Percentiles rank a stretch among this genome's conserved stretches.
These are phyloP conservation scores for Cytospora chrysosperma DNA, from an alignment of 2,329 filamentous ascomycete species.

Conservation along the genomic window DNA sequence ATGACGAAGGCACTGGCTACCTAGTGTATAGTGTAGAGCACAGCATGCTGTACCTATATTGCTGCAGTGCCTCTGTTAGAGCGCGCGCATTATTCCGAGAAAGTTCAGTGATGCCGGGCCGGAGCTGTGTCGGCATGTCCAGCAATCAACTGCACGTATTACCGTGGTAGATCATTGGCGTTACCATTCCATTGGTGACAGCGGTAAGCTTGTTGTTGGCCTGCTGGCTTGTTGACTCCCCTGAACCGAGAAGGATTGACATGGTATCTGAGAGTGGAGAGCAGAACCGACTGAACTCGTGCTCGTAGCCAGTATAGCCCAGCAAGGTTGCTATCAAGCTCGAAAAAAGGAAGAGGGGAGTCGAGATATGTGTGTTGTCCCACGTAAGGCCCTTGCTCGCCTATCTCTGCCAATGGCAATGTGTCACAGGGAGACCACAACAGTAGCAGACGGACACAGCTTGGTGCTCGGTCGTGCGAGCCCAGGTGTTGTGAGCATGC, in stretches of 20 bases:
- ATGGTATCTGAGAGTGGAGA: neutral
- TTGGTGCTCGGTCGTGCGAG: neutral
- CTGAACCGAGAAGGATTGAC: neutral
- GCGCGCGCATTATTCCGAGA: constrained; percentile 13
- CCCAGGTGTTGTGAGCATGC: neutral
- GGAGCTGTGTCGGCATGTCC: constrained; percentile 16
- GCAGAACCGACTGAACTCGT: neutral
- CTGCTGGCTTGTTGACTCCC: constrained; percentile 3
- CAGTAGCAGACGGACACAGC: neutral
- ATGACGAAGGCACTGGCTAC: neutral
- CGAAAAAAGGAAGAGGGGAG: neutral
- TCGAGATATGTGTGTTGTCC: neutral
- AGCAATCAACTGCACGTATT: constrained; percentile 2
- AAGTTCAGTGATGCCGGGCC: constrained; percentile 1
- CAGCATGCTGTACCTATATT: neutral
- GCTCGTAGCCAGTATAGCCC: neutral
- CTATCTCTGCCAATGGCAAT: neutral
- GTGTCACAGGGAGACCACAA: neutral
- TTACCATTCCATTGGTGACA: neutral
- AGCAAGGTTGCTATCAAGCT: neutral
- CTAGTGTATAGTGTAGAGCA: neutral
- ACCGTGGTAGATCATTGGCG: constrained; percentile 1
- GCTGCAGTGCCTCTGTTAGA: neutral
- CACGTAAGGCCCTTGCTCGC: neutral
- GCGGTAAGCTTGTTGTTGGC: neutral